phyloP scores from a whole-genome alignment of 306 rosid genomes.

The Malus fusca region DNA sequence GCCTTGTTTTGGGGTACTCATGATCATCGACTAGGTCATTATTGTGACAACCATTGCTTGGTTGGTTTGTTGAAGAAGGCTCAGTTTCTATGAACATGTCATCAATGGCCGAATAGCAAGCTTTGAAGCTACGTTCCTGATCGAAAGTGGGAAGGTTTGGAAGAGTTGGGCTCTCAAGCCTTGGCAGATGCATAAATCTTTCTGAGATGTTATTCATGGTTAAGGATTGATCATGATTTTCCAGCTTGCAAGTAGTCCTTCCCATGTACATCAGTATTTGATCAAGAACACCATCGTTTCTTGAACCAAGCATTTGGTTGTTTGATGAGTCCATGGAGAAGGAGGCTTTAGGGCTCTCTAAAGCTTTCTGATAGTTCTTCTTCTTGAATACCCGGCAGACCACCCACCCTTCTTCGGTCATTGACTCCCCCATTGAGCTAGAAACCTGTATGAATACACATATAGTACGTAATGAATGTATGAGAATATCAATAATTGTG shows the following conservation, averaged over 20 bases:
- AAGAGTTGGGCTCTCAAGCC: slow-evolving; percentile 40
- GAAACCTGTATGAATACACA: slow-evolving; percentile 20
- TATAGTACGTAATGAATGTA: neutral
- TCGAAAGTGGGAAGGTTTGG: slow-evolving; percentile 17
- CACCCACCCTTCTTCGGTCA: slow-evolving; percentile 47
- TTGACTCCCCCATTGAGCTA: slow-evolving; percentile 29
- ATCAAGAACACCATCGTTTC: slow-evolving; percentile 42
- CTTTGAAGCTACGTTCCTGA: slow-evolving; percentile 9
- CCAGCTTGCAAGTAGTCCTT: slow-evolving; percentile 44
- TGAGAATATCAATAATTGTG: neutral
- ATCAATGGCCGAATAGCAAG: slow-evolving; percentile 15
- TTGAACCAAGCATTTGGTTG: slow-evolving; percentile 7
- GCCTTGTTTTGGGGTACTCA: neutral
- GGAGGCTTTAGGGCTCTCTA: slow-evolving; percentile 37
- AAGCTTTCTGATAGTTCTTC: slow-evolving; percentile 46
- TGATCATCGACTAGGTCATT: slow-evolving; percentile 4
- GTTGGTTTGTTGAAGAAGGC: slow-evolving; percentile 9
- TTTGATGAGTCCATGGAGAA: slow-evolving; percentile 15
- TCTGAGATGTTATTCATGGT: slow-evolving; percentile 6
- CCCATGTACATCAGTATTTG: slow-evolving; percentile 55
- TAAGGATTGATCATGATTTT: slow-evolving; percentile 21
- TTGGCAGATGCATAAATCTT: slow-evolving; percentile 45
- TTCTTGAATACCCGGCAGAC: slow-evolving; percentile 55
- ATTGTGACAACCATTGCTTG: neutral
- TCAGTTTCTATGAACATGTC: slow-evolving; percentile 26